Evolutionary conservation across 2,329 filamentous ascomycete species (phyloP).

Genomic region (Aphanoascus verrucosus): DNA sequence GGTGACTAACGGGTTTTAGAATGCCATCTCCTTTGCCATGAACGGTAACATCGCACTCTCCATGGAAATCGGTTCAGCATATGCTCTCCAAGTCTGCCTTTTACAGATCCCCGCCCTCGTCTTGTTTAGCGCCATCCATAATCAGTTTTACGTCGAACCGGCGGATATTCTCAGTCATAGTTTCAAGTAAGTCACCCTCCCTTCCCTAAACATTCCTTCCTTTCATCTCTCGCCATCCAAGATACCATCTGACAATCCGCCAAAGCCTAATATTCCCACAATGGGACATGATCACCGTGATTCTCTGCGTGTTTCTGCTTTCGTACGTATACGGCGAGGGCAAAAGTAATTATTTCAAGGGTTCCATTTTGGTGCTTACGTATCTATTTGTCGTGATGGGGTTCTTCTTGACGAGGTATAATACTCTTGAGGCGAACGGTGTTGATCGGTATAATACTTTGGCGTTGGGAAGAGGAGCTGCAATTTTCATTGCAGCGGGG

Average conservation of each 20-base stretch:
- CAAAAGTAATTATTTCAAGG: conserved; percentile 99
- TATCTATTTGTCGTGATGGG: conserved; percentile 87
- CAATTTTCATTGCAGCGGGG: not conserved
- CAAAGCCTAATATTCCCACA: conserved; percentile 81
- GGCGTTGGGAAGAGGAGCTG: conserved; percentile 20
- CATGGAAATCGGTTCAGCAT: conserved; percentile 98
- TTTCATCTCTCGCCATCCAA: not conserved
- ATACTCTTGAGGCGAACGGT: conserved; percentile 42
- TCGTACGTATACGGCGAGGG: conserved; percentile 98
- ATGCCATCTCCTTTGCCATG: conserved; percentile 98
- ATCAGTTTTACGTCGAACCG: conserved; percentile 42
- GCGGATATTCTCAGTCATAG: conserved; percentile 42
- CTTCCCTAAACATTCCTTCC: not conserved
- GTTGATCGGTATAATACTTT: conserved; percentile 39
- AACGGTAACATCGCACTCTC: conserved; percentile 97
- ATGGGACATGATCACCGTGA: conserved; percentile 98
- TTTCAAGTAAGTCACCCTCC: conserved; percentile 39
- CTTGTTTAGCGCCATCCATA: conserved; percentile 72
- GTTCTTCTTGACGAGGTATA: conserved; percentile 72
- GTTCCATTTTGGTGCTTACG: conserved; percentile 82
- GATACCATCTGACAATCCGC: conserved; percentile 10
- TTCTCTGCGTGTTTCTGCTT: conserved; percentile 87
- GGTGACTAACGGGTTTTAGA: conserved; percentile 40
- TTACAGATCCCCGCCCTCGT: conserved; percentile 90
- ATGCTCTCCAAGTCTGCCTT: conserved; percentile 89